phyloP scores from a whole-genome alignment of 164 flowering plant genomes.

The Malania oleifera region DNA sequence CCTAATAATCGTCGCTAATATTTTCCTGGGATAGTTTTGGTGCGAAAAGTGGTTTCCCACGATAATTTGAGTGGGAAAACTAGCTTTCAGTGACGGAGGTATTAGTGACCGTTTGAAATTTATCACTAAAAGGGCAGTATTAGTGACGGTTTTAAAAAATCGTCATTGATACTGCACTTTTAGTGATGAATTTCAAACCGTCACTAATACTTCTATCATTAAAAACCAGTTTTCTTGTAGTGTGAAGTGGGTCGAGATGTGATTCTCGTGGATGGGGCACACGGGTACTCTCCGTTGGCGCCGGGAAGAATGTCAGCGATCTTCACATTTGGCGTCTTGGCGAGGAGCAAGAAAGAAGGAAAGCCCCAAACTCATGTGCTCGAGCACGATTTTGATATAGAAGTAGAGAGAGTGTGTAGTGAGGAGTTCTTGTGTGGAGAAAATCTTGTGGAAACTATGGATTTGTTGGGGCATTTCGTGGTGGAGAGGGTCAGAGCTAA shows the following conservation, averaged over 20 bases:
- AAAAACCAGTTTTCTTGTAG: too few relatives aligned
- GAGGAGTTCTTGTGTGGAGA: constrained; percentile 51
- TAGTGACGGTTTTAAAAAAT: too few relatives aligned
- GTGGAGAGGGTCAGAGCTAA: constrained; percentile 17
- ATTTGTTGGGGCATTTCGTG: constrained; percentile 41
- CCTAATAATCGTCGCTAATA: too few relatives aligned
- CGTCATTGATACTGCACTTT: too few relatives aligned
- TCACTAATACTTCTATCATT: too few relatives aligned
- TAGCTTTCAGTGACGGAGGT: too few relatives aligned
- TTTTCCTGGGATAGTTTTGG: too few relatives aligned
- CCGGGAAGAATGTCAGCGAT: constrained; percentile 68
- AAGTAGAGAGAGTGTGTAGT: constrained; percentile 47
- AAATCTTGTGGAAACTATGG: constrained; percentile 40
- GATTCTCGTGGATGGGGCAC: constrained; percentile 58
- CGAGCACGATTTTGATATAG: constrained; percentile 46
- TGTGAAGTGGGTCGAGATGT: constrained; percentile 53
- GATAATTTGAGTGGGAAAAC: too few relatives aligned
- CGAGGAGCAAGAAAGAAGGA: constrained; percentile 35
- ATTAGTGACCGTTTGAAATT: too few relatives aligned
- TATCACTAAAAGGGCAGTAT: too few relatives aligned
- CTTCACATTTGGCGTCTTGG: constrained; percentile 51
- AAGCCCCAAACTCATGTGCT: constrained; percentile 43
- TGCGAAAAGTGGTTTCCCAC: too few relatives aligned
- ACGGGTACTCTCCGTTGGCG: constrained; percentile 36
- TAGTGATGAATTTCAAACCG: too few relatives aligned